Evolutionary conservation across 805 yeast species (phyloP).

Genomic region (Lachancea thermotolerans): DNA sequence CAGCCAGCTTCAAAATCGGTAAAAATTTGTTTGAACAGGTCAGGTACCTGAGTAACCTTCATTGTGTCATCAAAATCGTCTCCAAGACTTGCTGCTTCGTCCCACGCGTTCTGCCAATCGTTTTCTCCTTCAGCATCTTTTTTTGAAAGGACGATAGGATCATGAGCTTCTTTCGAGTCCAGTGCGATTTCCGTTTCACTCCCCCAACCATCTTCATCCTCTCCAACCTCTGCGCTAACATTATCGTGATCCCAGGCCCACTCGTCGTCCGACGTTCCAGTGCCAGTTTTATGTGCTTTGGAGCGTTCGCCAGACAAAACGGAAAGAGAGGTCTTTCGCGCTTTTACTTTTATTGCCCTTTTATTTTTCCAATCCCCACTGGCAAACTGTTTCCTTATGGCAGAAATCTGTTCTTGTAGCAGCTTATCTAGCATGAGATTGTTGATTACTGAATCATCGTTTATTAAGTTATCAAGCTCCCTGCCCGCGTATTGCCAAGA

Average conservation of each 20-base stretch:
- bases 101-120: slow-evolving; percentile 6
- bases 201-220: slow-evolving; percentile 21
- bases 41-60: slow-evolving; percentile 18
- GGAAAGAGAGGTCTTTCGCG: not conserved
- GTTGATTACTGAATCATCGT: slow-evolving; percentile 18
- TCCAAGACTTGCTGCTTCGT: not conserved
- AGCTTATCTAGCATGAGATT: slow-evolving; percentile 23
- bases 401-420: slow-evolving; percentile 13
- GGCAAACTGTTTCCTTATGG: slow-evolving; percentile 15
- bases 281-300: not conserved
- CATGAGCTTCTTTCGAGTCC: not conserved
- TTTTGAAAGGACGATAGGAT: not conserved
- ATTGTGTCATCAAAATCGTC: slow-evolving; percentile 1
- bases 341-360: not conserved
- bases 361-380: slow-evolving; percentile 9
- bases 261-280: slow-evolving; percentile 10
- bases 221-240: slow-evolving; percentile 6
- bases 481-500: slow-evolving; percentile 15
- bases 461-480: slow-evolving; percentile 16
- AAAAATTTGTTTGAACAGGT: slow-evolving; percentile 10
- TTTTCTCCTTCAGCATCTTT: not conserved
- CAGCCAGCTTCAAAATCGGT: slow-evolving; percentile 13
- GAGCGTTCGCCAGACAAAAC: not conserved
- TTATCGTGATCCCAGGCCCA: slow-evolving; percentile 24
- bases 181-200: slow-evolving; percentile 8